phyloP scores from a whole-genome alignment of 306 rosid genomes.

The Lathyrus tuberosus region DNA sequence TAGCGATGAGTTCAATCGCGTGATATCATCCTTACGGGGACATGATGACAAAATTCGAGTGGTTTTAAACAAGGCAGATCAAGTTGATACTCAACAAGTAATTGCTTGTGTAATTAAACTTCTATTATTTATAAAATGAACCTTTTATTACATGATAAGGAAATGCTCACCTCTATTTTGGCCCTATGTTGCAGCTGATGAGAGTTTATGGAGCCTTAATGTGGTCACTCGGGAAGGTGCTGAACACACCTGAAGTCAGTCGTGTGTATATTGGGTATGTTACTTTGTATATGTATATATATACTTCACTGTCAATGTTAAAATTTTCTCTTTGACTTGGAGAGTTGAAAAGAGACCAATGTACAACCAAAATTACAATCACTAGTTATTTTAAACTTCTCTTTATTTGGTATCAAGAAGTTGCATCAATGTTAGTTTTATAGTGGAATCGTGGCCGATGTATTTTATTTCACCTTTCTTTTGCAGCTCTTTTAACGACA shows the following conservation, averaged over 20 bases:
- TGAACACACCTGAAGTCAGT: slow-evolving; percentile 91
- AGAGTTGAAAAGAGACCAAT: slow-evolving; percentile 27
- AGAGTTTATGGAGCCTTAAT: slow-evolving; percentile 95
- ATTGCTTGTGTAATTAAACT: slow-evolving; percentile 27
- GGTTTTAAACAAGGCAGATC: slow-evolving; percentile 92
- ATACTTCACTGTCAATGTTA: not conserved
- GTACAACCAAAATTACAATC: not conserved
- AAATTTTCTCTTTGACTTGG: slow-evolving; percentile 12
- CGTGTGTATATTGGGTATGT: slow-evolving; percentile 91
- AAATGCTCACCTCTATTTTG: slow-evolving; percentile 30
- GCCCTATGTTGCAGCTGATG: slow-evolving; percentile 64
- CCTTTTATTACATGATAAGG: not conserved
- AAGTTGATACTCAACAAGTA: slow-evolving; percentile 90
- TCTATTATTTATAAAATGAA: slow-evolving; percentile 24
- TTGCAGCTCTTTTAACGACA: slow-evolving; percentile 86
- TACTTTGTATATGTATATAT: not conserved
- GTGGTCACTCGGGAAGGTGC: slow-evolving; percentile 98
- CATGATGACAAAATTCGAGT: slow-evolving; percentile 93
- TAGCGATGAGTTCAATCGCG: slow-evolving; percentile 94
- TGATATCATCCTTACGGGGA: slow-evolving; percentile 82
- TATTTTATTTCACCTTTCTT: slow-evolving; percentile 12
- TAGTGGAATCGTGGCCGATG: not conserved
- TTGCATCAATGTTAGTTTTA: slow-evolving; percentile 12
- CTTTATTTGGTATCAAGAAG: slow-evolving; percentile 19
- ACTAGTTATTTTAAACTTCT: slow-evolving; percentile 6